A percentile compares a stretch with the other conserved stretches of the same genome.
These are phyloP conservation scores for Alternaria triticimaculans DNA, from an alignment of 2,329 filamentous ascomycete genomes.

Conservation along the genomic window DNA sequence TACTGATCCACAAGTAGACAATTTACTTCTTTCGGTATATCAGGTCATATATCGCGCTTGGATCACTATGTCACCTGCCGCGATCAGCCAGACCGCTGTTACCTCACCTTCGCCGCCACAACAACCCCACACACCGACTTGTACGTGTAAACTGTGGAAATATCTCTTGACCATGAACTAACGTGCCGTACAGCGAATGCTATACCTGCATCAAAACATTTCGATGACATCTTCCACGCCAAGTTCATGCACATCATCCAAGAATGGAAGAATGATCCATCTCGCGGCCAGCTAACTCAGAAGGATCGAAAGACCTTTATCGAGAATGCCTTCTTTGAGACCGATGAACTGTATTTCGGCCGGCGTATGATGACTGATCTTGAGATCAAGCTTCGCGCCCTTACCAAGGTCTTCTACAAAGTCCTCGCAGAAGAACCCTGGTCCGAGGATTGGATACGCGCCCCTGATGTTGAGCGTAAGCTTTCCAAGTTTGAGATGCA, in stretches of 20 bases:
- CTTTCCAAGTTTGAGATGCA: slow-evolving; percentile 49
- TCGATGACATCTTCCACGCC: slow-evolving; percentile 45
- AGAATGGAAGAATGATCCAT: slow-evolving; percentile 40
- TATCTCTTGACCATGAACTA: slow-evolving; percentile 3
- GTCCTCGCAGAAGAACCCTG: slow-evolving; percentile 48
- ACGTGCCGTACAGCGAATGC: slow-evolving; percentile 17
- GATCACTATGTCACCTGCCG: slow-evolving; percentile 45
- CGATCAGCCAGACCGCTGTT: slow-evolving; percentile 31
- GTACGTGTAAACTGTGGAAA: slow-evolving; percentile 15
- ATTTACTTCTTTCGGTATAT: slow-evolving; percentile 27
- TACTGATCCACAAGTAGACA: slow-evolving; percentile 3
- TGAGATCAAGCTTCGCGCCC: slow-evolving; percentile 45
- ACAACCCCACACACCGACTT: slow-evolving; percentile 17
- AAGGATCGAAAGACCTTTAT: slow-evolving; percentile 45
- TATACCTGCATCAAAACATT: slow-evolving; percentile 27
- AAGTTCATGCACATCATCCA: slow-evolving; percentile 46
- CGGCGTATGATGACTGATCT: slow-evolving; percentile 35
- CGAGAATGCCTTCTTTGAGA: slow-evolving; percentile 36
- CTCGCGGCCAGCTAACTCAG: slow-evolving; percentile 35
- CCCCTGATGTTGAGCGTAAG: slow-evolving; percentile 47
- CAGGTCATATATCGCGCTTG: slow-evolving; percentile 33
- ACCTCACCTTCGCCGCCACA: slow-evolving; percentile 29
- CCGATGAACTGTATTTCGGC: slow-evolving; percentile 41
- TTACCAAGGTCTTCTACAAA: slow-evolving; percentile 48
- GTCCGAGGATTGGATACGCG: slow-evolving; percentile 48